Conservation (phyloP, 192 early-diverging fungal genomes). For the Gryganskiella cystojenkinii region DNA sequence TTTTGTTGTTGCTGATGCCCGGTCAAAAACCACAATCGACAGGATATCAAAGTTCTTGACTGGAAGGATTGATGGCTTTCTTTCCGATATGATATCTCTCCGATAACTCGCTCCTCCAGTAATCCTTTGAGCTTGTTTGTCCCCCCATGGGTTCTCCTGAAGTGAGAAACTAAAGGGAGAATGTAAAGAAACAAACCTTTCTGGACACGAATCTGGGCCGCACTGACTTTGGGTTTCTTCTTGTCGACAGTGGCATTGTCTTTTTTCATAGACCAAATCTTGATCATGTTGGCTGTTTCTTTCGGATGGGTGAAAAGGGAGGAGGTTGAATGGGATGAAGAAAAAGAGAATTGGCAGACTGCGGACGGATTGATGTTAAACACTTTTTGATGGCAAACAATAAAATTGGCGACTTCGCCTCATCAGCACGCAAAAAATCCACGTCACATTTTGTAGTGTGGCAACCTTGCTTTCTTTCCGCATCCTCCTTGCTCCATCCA, state of each 20-base stretch:
- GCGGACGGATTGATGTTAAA: neutral
- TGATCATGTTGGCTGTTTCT: constrained; percentile 68
- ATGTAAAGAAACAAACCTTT: constrained; percentile 72
- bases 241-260: constrained; percentile 77
- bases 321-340: too few relatives aligned
- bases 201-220: constrained; percentile 91
- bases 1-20: neutral
- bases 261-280: constrained; percentile 92
- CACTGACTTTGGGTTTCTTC: constrained; percentile 82
- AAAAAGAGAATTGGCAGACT: too few relatives aligned
- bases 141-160: neutral
- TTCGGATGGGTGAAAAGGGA: too few relatives aligned
- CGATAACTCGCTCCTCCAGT: too few relatives aligned
- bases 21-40: neutral
- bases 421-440: neutral
- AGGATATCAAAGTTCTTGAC: neutral
- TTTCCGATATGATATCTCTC: too few relatives aligned
- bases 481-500: neutral
- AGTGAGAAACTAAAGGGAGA: neutral
- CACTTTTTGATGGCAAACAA: too few relatives aligned
- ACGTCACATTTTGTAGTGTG: constrained; percentile 3
- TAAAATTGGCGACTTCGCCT: neutral
- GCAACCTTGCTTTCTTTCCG: neutral
- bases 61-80: too few relatives aligned
- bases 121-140: neutral